These are phyloP conservation scores for Amanita subjunquillea DNA, from an alignment of 768 basidiomycete species.

Conservation along the genomic window DNA sequence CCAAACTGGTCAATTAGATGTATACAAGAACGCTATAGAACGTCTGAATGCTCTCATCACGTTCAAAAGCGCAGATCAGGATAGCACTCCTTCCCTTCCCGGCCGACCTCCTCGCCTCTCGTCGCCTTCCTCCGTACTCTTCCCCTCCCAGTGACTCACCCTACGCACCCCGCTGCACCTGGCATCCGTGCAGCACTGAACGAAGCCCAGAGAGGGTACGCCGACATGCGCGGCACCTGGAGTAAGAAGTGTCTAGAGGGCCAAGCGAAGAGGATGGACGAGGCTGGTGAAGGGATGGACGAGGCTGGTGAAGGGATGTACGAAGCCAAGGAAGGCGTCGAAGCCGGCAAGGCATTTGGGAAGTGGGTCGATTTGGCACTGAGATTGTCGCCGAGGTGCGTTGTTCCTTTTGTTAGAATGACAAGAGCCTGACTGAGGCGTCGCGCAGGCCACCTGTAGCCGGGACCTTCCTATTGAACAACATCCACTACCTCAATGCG, in stretches of 20 bases:
- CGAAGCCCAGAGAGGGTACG: constrained; percentile 76
- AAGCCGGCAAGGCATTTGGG: constrained; percentile 61
- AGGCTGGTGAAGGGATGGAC: constrained; percentile 27
- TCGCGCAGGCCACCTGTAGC: constrained; percentile 54
- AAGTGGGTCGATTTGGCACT: constrained; percentile 61
- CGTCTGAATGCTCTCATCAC: constrained; percentile 72
- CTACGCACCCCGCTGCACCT: constrained; percentile 68
- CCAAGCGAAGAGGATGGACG: constrained; percentile 53
- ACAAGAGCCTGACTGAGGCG: constrained; percentile 10
- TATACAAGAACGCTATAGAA: constrained; percentile 65
- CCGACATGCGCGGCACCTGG: constrained; percentile 82
- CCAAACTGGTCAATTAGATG: constrained; percentile 51
- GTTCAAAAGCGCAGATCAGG: constrained; percentile 54
- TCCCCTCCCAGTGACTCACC: constrained; percentile 71
- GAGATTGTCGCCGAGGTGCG: constrained; percentile 40
- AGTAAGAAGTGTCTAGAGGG: constrained; percentile 62
- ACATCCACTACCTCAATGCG: constrained; percentile 58
- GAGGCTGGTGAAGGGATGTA: constrained; percentile 18
- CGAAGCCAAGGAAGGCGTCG: constrained; percentile 56
- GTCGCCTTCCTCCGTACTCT: constrained; percentile 62
- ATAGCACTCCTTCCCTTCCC: constrained; percentile 47
- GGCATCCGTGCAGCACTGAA: constrained; percentile 53
- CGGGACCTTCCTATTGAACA: constrained; percentile 75
- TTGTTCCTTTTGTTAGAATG: too few species aligned
- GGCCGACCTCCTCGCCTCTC: constrained; percentile 33